A percentile compares a stretch with the other conserved stretches of the same genome.
Conservation (phyloP, 2,329 filamentous ascomycete species). For the Colletotrichum filicis region DNA sequence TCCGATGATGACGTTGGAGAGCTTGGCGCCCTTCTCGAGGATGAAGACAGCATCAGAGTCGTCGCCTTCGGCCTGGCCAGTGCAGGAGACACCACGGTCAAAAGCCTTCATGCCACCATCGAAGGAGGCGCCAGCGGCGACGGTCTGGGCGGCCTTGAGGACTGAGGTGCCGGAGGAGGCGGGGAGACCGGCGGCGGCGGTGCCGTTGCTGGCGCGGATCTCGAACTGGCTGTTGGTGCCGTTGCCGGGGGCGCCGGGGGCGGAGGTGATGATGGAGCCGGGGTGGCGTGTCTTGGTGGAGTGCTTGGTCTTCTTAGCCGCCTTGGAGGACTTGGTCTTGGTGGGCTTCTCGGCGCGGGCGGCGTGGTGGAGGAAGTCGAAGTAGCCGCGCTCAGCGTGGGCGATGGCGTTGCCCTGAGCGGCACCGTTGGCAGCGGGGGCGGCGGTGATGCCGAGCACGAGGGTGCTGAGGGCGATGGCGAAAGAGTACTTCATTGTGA, state of each 20-base stretch:
- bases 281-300: constrained; percentile 14
- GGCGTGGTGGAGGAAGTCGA: constrained; percentile 28
- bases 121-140: constrained; percentile 43
- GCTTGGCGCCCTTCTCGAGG: constrained; percentile 52
- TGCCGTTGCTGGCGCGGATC: constrained; percentile 13
- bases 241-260: constrained; percentile 9
- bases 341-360: constrained; percentile 24
- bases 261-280: constrained; percentile 27
- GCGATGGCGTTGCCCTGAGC: constrained; percentile 16
- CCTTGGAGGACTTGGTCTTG: constrained; percentile 23
- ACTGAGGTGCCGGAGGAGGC: constrained; percentile 40
- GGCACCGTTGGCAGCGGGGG: constrained; percentile 12
- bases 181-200: constrained; percentile 37
- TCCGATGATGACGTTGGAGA: constrained; percentile 59
- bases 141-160: constrained; percentile 39
- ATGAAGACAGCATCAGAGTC: constrained; percentile 55
- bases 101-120: constrained; percentile 45
- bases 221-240: background rate
- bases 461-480: constrained; percentile 27
- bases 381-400: constrained; percentile 28
- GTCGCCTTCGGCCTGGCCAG: constrained; percentile 54
- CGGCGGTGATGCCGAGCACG: constrained; percentile 29
- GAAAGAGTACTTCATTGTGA: constrained; percentile 30
- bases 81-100: constrained; percentile 54
- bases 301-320: constrained; percentile 17